A percentile compares a stretch with the other conserved stretches of the same genome.
Conservation (phyloP, 495 filamentous ascomycete genomes). For the Corynascus novoguineensis region DNA sequence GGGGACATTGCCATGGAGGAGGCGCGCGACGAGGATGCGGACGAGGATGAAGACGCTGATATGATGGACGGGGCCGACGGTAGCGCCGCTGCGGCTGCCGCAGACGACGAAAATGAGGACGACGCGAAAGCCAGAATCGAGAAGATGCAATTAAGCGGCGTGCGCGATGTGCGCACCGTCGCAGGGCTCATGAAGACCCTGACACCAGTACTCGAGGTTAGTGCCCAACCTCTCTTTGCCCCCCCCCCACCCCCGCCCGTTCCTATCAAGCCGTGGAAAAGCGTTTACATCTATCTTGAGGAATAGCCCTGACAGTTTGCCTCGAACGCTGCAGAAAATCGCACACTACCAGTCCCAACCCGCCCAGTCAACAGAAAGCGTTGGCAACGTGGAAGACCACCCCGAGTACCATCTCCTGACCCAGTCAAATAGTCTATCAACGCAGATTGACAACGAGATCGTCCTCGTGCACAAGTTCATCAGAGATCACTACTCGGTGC, state of each 20-base stretch:
- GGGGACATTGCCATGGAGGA: slow-evolving; percentile 25
- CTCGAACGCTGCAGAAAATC: slow-evolving; percentile 61
- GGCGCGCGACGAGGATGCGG: slow-evolving; percentile 36
- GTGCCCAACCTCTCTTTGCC: slow-evolving; percentile 28
- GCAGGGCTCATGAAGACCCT: slow-evolving; percentile 70
- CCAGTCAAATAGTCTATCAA: slow-evolving; percentile 77
- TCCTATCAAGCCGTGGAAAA: slow-evolving; percentile 25
- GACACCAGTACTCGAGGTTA: slow-evolving; percentile 71
- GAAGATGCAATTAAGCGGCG: slow-evolving; percentile 66
- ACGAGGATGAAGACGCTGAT: slow-evolving; percentile 39
- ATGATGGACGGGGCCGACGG: slow-evolving; percentile 48
- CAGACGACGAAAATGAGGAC: slow-evolving; percentile 65
- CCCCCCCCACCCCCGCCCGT: slow-evolving; percentile 8
- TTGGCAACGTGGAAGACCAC: slow-evolving; percentile 77
- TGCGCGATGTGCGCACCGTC: slow-evolving; percentile 70
- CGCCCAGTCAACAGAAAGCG: slow-evolving; percentile 52
- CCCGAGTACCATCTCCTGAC: slow-evolving; percentile 81
- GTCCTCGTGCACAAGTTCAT: slow-evolving; percentile 92
- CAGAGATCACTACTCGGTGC: slow-evolving; percentile 87
- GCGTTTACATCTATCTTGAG: slow-evolving; percentile 46
- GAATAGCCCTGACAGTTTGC: slow-evolving; percentile 55
- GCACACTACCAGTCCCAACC: slow-evolving; percentile 64
- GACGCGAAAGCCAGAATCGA: slow-evolving; percentile 68
- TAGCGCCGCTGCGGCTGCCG: slow-evolving; percentile 39
- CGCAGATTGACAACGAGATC: slow-evolving; percentile 85